Percentiles rank a stretch among this genome's conserved stretches.
phyloP scores from a whole-genome alignment of 306 rosid genomes.

The Trichosanthes truncata region DNA sequence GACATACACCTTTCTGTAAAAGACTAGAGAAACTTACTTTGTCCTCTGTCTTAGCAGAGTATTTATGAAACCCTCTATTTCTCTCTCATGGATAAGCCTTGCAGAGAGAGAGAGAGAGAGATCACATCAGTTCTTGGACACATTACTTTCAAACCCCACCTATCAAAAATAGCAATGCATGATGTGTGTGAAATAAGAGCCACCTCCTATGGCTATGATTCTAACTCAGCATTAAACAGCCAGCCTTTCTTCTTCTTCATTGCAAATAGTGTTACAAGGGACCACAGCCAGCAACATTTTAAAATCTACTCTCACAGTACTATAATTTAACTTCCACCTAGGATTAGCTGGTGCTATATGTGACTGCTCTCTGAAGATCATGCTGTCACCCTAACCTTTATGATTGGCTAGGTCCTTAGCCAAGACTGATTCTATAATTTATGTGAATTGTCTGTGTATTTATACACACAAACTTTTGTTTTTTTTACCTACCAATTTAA shows the following conservation, averaged over 20 bases:
- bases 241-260: not conserved
- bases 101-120: not conserved
- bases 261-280: constrained; percentile 1
- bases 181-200: not conserved
- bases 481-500: not conserved
- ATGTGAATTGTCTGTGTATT: not conserved
- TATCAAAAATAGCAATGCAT: constrained; percentile 8
- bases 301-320: not conserved
- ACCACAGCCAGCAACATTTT: constrained; percentile 6
- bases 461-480: not conserved
- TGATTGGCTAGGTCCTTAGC: not conserved
- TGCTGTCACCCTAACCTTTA: not conserved
- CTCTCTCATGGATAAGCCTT: not conserved
- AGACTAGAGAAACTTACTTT: not conserved
- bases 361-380: not conserved
- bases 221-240: not conserved
- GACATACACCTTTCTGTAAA: no score
- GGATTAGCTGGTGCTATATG: not conserved
- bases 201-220: constrained; percentile 8
- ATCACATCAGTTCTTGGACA: constrained; percentile 3
- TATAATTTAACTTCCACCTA: not conserved
- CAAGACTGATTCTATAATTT: not conserved
- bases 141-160: not conserved
- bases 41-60: not conserved
- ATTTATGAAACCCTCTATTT: not conserved